phyloP scores from a whole-genome alignment of 192 early-diverging fungal genomes.

The Backusella macrospora region DNA sequence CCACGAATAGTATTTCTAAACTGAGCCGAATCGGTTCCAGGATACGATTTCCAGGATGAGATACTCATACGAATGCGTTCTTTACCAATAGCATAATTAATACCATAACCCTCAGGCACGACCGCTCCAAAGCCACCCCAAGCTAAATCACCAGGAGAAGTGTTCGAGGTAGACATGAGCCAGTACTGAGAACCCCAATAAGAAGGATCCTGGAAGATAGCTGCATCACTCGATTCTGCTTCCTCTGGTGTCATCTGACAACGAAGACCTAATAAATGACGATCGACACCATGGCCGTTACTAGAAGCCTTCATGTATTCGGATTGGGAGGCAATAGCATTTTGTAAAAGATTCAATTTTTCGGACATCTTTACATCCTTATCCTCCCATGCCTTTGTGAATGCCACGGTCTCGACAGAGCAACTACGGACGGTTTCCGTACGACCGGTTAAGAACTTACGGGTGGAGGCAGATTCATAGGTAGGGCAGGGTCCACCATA shows the following conservation, averaged over 20 bases:
- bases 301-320: slow-evolving; percentile 78
- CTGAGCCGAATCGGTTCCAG: slow-evolving; percentile 48
- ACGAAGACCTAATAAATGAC: slow-evolving; percentile 87
- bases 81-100: slow-evolving; percentile 77
- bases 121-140: slow-evolving; percentile 89
- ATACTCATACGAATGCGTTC: slow-evolving; percentile 75
- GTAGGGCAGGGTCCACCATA: slow-evolving; percentile 71
- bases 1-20: slow-evolving; percentile 66
- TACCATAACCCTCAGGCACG: slow-evolving; percentile 83
- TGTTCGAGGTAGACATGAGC: slow-evolving; percentile 79
- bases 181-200: slow-evolving; percentile 81
- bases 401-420: slow-evolving; percentile 75
- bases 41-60: slow-evolving; percentile 50
- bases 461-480: slow-evolving; percentile 78
- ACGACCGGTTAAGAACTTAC: slow-evolving; percentile 78
- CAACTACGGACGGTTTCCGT: slow-evolving; percentile 92
- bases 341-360: slow-evolving; percentile 60
- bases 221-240: slow-evolving; percentile 55
- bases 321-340: slow-evolving; percentile 69
- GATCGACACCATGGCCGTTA: slow-evolving; percentile 84
- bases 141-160: slow-evolving; percentile 70
- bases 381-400: slow-evolving; percentile 76
- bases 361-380: slow-evolving; percentile 47
- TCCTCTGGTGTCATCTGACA: slow-evolving; percentile 65
- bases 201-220: slow-evolving; percentile 82